Conservation (phyloP, 495 filamentous ascomycete genomes). For the Gamarada debralockiae region DNA sequence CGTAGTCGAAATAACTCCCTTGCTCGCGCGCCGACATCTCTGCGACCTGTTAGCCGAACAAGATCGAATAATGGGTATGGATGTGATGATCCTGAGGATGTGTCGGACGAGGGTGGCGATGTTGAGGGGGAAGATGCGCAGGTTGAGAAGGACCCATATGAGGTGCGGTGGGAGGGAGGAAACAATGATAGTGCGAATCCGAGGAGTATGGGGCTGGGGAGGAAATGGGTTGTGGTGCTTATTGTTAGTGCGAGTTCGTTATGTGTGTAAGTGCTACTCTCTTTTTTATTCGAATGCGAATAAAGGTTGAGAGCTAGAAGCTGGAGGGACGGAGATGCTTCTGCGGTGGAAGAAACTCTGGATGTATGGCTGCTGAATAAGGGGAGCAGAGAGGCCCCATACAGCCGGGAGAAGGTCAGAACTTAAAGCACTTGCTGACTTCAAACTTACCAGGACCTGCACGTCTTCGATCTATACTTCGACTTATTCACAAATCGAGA, state of each 20-base stretch:
- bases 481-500: slow-evolving; percentile 77
- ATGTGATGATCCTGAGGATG: slow-evolving; percentile 31
- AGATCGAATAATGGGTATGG: slow-evolving; percentile 63
- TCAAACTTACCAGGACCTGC: slow-evolving; percentile 60
- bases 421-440: not conserved
- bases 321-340: not conserved
- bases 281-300: not conserved
- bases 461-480: slow-evolving; percentile 85
- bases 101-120: slow-evolving; percentile 31
- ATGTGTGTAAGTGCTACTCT: slow-evolving; percentile 69
- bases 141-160: slow-evolving; percentile 45
- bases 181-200: slow-evolving; percentile 73
- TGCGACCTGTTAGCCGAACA: slow-evolving; percentile 29
- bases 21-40: slow-evolving; percentile 6
- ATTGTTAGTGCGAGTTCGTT: slow-evolving; percentile 70
- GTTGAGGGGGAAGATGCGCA: slow-evolving; percentile 21
- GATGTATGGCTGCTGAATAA: not conserved
- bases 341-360: not conserved
- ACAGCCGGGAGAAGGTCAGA: not conserved
- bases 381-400: not conserved
- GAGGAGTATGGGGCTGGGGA: slow-evolving; percentile 56
- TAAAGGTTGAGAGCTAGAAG: not conserved
- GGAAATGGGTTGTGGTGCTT: slow-evolving; percentile 74
- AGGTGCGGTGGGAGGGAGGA: slow-evolving; percentile 66
- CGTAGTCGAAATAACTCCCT: slow-evolving; percentile 25